These are phyloP conservation scores for Blastocladiella emersonii DNA, from an alignment of 371 early-diverging fungal species.

Conservation along the genomic window DNA sequence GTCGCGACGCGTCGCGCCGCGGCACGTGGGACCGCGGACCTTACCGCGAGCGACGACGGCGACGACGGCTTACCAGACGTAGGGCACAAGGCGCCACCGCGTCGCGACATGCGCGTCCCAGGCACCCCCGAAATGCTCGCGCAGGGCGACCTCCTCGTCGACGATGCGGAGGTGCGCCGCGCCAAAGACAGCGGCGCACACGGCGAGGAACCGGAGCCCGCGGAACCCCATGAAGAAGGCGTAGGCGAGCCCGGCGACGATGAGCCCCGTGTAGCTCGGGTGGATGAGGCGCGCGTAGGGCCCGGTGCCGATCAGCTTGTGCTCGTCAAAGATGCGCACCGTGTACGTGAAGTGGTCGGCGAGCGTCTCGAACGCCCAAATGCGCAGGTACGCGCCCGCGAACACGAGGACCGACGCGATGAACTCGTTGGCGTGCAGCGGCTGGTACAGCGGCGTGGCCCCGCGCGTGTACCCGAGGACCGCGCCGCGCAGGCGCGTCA, in stretches of 20 bases:
- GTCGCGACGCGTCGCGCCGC: too few relatives aligned
- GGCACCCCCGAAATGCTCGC: background rate
- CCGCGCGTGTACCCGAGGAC: background rate
- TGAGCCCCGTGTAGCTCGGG: constrained; percentile 5
- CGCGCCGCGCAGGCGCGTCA: background rate
- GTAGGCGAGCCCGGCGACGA: too few relatives aligned
- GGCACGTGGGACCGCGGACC: too few relatives aligned
- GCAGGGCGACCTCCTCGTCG: background rate
- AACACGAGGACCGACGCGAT: background rate
- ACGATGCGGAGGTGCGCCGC: background rate
- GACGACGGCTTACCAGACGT: too few relatives aligned
- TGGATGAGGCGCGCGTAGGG: background rate
- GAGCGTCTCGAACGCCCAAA: background rate
- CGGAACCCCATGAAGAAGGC: background rate
- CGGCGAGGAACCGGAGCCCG: background rate
- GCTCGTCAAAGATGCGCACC: background rate
- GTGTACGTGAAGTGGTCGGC: constrained; percentile 1
- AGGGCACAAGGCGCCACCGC: too few relatives aligned
- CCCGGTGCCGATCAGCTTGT: background rate
- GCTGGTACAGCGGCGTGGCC: background rate
- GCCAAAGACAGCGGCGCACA: background rate
- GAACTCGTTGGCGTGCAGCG: background rate
- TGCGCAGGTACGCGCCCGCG: background rate
- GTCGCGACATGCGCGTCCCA: background rate
- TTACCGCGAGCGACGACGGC: too few relatives aligned